A percentile compares a stretch with the other conserved stretches of the same genome.
Conservation (phyloP, 2,329 filamentous ascomycete genomes). For the Fusarium bulbicola region DNA sequence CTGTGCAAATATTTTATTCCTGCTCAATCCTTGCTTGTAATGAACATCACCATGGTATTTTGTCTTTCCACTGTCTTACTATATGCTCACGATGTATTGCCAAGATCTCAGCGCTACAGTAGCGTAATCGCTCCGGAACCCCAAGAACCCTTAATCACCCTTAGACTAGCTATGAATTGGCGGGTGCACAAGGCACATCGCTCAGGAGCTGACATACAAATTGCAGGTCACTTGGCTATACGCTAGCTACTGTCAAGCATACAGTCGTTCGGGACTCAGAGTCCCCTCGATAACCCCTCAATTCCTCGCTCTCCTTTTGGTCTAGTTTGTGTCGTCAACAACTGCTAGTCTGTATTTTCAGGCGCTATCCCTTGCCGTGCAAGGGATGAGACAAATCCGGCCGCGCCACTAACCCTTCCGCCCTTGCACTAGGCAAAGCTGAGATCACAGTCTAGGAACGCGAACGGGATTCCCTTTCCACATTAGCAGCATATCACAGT, state of each 20-base stretch:
- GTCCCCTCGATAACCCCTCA: background rate
- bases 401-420: background rate
- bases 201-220: too few relatives aligned
- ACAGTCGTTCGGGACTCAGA: background rate
- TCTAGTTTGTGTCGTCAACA: background rate
- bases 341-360: rapidly evolving
- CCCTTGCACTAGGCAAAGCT: background rate
- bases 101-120: background rate
- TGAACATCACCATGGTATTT: rapidly evolving
- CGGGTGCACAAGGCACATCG: rapidly evolving
- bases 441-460: rapidly evolving
- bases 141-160: rapidly evolving
- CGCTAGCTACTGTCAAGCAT: background rate
- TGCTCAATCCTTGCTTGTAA: rapidly evolving
- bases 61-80: background rate
- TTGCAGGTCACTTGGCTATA: background rate
- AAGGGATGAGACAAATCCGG: background rate
- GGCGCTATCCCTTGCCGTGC: background rate
- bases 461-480: rapidly evolving
- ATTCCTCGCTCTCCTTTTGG: rapidly evolving
- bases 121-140: rapidly evolving
- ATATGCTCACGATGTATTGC: rapidly evolving
- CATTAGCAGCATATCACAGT: too few relatives aligned
- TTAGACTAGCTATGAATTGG: rapidly evolving
- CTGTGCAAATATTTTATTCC: rapidly evolving